These are phyloP conservation scores for Sugiyamaella neomexicana DNA, from an alignment of 1,139 yeast species.

Conservation along the genomic window DNA sequence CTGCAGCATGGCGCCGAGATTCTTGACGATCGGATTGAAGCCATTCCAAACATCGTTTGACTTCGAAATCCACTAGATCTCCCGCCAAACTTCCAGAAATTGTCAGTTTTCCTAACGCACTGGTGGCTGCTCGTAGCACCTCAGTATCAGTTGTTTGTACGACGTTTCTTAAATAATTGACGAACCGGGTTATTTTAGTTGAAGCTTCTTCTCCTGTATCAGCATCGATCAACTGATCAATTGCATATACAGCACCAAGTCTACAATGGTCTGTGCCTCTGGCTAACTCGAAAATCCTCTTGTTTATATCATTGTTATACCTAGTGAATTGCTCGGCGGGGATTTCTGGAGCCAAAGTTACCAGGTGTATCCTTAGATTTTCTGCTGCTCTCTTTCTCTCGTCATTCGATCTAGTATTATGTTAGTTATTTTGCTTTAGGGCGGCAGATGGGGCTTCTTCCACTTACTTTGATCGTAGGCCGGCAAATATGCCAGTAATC, in stretches of 20 bases:
- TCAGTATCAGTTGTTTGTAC: constrained; percentile 80
- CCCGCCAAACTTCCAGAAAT: constrained; percentile 85
- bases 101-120: constrained; percentile 83
- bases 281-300: constrained; percentile 79
- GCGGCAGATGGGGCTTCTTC: background rate
- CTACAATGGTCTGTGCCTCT: constrained; percentile 75
- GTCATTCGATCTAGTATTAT: constrained; percentile 23
- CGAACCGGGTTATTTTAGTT: constrained; percentile 85
- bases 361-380: constrained; percentile 66
- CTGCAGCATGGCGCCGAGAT: constrained; percentile 85
- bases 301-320: constrained; percentile 83
- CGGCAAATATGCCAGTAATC: constrained; percentile 18
- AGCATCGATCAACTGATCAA: constrained; percentile 80
- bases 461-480: constrained; percentile 24
- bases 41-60: constrained; percentile 89
- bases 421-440: background rate
- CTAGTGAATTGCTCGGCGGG: constrained; percentile 77
- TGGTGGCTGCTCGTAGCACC: constrained; percentile 84
- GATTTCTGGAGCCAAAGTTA: constrained; percentile 69
- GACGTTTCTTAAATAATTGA: constrained; percentile 79
- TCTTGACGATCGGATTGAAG: constrained; percentile 81
- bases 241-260: constrained; percentile 88
- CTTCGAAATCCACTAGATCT: constrained; percentile 90
- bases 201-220: constrained; percentile 77
- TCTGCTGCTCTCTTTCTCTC: constrained; percentile 49